Evolutionary conservation across 169 alveolate genomes (phyloP).

Genomic region (Eimeria sp.): DNA sequence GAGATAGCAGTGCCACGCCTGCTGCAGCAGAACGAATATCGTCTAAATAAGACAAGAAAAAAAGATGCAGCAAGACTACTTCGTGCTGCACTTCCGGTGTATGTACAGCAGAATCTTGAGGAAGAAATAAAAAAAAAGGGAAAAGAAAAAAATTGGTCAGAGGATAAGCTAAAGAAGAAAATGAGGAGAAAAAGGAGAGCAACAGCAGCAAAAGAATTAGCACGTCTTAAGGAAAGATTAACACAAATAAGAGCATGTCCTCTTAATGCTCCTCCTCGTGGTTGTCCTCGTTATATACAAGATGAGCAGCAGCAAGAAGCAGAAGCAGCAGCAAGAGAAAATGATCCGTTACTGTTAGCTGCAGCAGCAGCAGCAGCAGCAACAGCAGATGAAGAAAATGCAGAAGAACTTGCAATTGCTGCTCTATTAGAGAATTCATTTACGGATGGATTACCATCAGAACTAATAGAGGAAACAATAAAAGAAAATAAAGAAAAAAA

Average conservation of each 20-base stretch:
- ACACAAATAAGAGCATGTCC: background rate
- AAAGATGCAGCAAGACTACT: conserved; percentile 16
- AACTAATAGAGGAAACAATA: background rate
- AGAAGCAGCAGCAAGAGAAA: no score
- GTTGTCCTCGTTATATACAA: background rate
- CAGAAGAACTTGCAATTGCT: background rate
- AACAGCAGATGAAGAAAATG: background rate
- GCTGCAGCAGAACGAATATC: background rate
- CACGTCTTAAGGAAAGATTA: background rate
- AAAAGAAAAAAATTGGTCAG: background rate
- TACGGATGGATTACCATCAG: background rate
- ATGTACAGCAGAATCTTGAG: background rate
- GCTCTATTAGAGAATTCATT: background rate
- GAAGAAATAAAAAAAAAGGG: background rate
- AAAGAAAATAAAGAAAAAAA: background rate
- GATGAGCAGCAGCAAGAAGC: background rate
- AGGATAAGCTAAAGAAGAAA: background rate
- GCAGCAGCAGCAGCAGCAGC: background rate
- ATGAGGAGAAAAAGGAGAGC: background rate
- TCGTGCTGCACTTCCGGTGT: conserved; percentile 10
- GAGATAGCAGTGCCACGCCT: background rate
- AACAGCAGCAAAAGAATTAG: conserved; percentile 19
- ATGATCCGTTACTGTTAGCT: background rate
- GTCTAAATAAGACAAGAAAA: background rate
- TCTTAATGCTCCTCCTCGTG: conserved; percentile 33